Conservation (phyloP, 768 basidiomycete genomes). For the Hericium alpestre region DNA sequence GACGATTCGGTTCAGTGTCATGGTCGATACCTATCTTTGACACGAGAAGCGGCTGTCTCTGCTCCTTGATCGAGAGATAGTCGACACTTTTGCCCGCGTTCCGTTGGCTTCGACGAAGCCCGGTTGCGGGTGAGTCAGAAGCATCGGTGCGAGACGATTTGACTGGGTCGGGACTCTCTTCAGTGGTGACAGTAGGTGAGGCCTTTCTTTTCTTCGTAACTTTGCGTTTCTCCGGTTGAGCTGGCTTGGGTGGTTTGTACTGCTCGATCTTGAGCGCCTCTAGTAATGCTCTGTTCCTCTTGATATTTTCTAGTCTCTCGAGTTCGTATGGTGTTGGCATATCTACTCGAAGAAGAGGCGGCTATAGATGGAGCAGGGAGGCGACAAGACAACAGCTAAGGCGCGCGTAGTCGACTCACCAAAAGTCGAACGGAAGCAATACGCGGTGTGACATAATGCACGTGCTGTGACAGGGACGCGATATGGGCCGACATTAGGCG, state of each 20-base stretch:
- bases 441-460: not conserved
- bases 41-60: slow-evolving; percentile 7
- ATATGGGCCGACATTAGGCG: not conserved
- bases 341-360: not conserved
- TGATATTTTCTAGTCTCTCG: slow-evolving; percentile 1
- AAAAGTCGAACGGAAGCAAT: not conserved
- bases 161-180: not conserved
- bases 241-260: not conserved
- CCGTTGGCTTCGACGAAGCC: slow-evolving; percentile 56
- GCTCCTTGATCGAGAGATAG: slow-evolving; percentile 32
- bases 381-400: not conserved
- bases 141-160: not conserved
- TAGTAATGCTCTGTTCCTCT: slow-evolving; percentile 2
- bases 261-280: not conserved
- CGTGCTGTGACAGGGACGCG: not conserved
- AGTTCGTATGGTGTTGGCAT: slow-evolving; percentile 12
- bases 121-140: slow-evolving; percentile 9
- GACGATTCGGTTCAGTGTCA: slow-evolving; percentile 17
- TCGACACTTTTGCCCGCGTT: slow-evolving; percentile 48
- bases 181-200: not conserved
- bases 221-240: not conserved
- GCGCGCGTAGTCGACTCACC: not conserved
- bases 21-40: slow-evolving; percentile 11
- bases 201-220: not conserved
- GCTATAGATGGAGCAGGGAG: not conserved